Conservation (phyloP, 768 basidiomycete genomes). For the Trametes sanguinea region DNA sequence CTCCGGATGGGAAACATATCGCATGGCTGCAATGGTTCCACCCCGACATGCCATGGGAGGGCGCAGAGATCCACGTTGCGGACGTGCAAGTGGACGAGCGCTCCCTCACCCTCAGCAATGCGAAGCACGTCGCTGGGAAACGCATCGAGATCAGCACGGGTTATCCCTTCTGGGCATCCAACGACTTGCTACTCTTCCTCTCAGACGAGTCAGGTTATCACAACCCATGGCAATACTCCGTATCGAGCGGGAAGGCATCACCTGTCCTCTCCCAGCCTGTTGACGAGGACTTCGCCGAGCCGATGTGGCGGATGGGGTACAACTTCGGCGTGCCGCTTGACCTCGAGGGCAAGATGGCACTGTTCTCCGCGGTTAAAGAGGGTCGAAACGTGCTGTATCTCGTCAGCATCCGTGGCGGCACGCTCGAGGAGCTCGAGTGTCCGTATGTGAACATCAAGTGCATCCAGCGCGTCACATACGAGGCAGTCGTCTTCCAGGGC, state of each 20-base stretch:
- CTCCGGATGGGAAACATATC: slow-evolving; percentile 56
- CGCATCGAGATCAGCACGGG: slow-evolving; percentile 50
- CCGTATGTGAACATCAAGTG: slow-evolving; percentile 46
- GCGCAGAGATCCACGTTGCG: slow-evolving; percentile 55
- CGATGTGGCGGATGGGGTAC: slow-evolving; percentile 56
- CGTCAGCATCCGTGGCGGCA: slow-evolving; percentile 30
- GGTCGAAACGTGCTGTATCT: slow-evolving; percentile 41
- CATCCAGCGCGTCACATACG: slow-evolving; percentile 38
- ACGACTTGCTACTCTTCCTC: slow-evolving; percentile 61
- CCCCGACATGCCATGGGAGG: slow-evolving; percentile 76
- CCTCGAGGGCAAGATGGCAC: slow-evolving; percentile 31
- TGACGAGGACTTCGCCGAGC: slow-evolving; percentile 55
- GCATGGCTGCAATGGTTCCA: slow-evolving; percentile 71
- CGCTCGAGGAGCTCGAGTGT: slow-evolving; percentile 36
- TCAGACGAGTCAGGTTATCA: slow-evolving; percentile 66
- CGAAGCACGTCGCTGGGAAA: slow-evolving; percentile 53
- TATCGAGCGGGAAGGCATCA: slow-evolving; percentile 34
- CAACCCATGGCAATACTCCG: slow-evolving; percentile 63
- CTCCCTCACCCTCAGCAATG: slow-evolving; percentile 38
- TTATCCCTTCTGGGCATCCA: slow-evolving; percentile 62
- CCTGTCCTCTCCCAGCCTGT: slow-evolving; percentile 47
- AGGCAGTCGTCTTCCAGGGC: slow-evolving; percentile 46
- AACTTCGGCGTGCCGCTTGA: slow-evolving; percentile 51
- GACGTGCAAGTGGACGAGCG: slow-evolving; percentile 38
- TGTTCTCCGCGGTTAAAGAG: slow-evolving; percentile 37